Evolutionary conservation across 75 land plant genomes (phyloP), one percentile per base, ranked within the genome.

Genomic region (Cupressus sempervirens): DNA sequence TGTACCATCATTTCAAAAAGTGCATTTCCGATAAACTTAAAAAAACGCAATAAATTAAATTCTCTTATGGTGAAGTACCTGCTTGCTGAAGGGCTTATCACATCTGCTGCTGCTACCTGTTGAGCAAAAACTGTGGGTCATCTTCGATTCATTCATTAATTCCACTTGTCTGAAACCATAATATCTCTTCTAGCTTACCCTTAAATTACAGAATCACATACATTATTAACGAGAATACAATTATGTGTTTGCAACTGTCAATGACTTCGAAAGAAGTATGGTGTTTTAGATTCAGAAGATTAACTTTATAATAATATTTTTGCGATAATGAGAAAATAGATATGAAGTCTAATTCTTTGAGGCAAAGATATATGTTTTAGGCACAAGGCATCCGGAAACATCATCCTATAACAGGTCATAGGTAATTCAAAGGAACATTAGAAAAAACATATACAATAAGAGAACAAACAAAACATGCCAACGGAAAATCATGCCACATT

Each of bases 61-160:
- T 70, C 8, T 16, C 11, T 43, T 38, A 38, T 38, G 40, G 40
- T 38, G 2, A 43, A 23, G 45, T 79, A 79, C 81, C 81, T 45
- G 81, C 46, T 79, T 79, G 50, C 46, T 79, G 81, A 79, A 45
- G 81, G 81, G 48, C 50, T 79, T 79, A 50, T 79, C 9, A 45
- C 50, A 18, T 79, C 81, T 8, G 81, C 26, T 9, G 46, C 80
- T 41, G 46, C 20, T 26, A 41, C 6, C 46, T 79, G 80, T 77
- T 79, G 29, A 45, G 30, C 81, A 79, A 41, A n/a, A 77, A 9
- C 23, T 41, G 26, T 41, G 76, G 20, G 40, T 77, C 80, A 77
- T 77, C 80, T 77, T 15, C 50, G 5, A 79, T 45, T 79, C 46
- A 79, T 79, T 23, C 2, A 11, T 26, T 23, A 11, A 79, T 79